A percentile compares a stretch with the other conserved stretches of the same genome.
phyloP scores from a whole-genome alignment of 345 rosid genomes.

The Eucalyptus lansdowneana region DNA sequence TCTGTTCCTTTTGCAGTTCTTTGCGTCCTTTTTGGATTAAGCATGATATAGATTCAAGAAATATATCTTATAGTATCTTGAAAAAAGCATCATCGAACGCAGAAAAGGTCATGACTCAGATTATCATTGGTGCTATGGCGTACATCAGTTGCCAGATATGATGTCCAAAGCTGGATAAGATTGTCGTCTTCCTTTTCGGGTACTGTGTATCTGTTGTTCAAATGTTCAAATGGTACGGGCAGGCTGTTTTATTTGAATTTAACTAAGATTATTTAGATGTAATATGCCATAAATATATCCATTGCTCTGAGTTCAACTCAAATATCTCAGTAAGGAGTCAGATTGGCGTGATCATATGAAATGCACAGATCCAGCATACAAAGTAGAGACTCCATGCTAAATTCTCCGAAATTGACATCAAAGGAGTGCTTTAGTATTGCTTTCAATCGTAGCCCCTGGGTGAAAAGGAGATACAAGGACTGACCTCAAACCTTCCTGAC shows the following conservation, averaged over 20 bases:
- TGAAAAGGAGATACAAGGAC: neutral
- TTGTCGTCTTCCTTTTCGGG: neutral
- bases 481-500: constrained; percentile 95
- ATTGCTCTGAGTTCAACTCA: neutral
- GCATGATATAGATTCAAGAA: neutral
- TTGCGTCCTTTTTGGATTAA: neutral
- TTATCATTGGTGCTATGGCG: neutral
- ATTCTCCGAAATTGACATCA: neutral
- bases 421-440: neutral
- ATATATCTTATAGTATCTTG: neutral
- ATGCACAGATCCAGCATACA: neutral
- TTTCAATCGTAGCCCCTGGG: neutral
- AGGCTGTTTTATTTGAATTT: neutral
- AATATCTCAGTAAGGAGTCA: neutral
- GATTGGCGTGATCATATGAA: neutral
- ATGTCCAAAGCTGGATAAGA: neutral
- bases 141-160: neutral
- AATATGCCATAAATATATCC: neutral
- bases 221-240: neutral
- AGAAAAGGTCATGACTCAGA: neutral
- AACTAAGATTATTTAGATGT: neutral
- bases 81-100: neutral
- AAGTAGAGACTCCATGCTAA: neutral
- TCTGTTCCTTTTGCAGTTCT: neutral
- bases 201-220: neutral